Conservation (phyloP, 371 early-diverging fungal species). For the Circinella umbellata region DNA sequence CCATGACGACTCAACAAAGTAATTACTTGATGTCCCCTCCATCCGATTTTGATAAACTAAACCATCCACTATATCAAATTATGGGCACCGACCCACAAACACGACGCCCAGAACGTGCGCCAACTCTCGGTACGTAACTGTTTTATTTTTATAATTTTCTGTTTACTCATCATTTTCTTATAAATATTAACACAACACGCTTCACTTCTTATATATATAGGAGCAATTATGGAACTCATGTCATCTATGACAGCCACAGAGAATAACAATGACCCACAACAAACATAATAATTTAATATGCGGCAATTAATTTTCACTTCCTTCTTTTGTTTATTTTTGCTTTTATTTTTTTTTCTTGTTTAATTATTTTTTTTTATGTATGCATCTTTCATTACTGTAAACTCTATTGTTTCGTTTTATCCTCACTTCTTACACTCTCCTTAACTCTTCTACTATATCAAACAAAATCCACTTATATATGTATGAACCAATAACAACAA, state of each 20-base stretch:
- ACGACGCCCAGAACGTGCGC: slow-evolving; percentile 30
- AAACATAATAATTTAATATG: slow-evolving; percentile 18
- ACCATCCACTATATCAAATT: slow-evolving; percentile 31
- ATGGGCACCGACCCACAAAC: slow-evolving; percentile 28
- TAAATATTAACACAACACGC: background rate
- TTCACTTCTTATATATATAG: slow-evolving; percentile 4
- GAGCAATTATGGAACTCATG: slow-evolving; percentile 16
- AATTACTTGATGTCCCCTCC: slow-evolving; percentile 3
- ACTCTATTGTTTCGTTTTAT: background rate
- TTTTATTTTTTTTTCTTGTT: too few species aligned
- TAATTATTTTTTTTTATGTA: too few species aligned
- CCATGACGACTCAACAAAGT: background rate
- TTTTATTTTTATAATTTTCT: too few species aligned
- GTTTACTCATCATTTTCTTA: too few species aligned
- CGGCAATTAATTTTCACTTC: too few species aligned
- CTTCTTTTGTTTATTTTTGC: too few species aligned
- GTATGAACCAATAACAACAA: too few species aligned
- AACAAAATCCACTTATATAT: too few species aligned
- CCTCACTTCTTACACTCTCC: background rate
- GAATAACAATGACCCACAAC: slow-evolving; percentile 21
- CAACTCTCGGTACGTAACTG: slow-evolving; percentile 32
- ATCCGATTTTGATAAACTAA: background rate
- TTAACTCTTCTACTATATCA: too few species aligned
- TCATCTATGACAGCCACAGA: slow-evolving; percentile 37
- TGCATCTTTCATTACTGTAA: too few species aligned